Conservation (phyloP, 2,329 filamentous ascomycete species). For the Rhynchosporium secalis region DNA sequence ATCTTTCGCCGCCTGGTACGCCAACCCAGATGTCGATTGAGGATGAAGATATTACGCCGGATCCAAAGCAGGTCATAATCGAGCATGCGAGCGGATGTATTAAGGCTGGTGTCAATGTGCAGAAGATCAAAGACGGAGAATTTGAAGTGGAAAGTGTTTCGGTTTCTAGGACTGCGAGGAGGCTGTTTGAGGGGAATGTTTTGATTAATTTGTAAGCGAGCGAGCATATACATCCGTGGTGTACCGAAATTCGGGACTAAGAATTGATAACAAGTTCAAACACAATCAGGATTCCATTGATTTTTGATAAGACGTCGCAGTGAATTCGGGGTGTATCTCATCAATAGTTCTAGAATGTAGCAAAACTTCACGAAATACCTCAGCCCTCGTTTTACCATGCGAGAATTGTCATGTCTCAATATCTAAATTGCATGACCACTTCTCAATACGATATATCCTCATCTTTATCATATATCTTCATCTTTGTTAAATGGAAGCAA, state of each 20-base stretch:
- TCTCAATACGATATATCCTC: too few relatives aligned
- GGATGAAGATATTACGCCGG: not conserved
- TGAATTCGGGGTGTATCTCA: too few relatives aligned
- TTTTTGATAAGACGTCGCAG: too few relatives aligned
- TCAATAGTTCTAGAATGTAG: too few relatives aligned
- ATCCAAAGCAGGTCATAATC: conserved; percentile 27
- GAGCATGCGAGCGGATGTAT: conserved; percentile 39
- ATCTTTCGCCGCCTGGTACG: not conserved
- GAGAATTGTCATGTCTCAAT: too few relatives aligned
- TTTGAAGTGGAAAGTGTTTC: conserved; percentile 15
- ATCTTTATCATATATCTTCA: too few relatives aligned
- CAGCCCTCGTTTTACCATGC: too few relatives aligned
- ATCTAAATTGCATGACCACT: too few relatives aligned
- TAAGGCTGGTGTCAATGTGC: conserved; percentile 32
- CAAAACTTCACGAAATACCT: too few relatives aligned
- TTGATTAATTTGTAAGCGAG: conserved; percentile 11
- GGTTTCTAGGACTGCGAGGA: conserved; percentile 17
- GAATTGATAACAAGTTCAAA: not conserved
- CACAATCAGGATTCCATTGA: not conserved
- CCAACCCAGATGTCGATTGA: not conserved
- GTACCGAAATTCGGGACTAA: not conserved
- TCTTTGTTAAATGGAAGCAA: too few relatives aligned
- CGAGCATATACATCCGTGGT: not conserved
- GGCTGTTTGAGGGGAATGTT: conserved; percentile 20
- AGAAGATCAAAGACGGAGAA: conserved; percentile 7